Base-by-base conservation (phyloP, 139 green algal species). In the Pedinophyceae sp. region DNA sequence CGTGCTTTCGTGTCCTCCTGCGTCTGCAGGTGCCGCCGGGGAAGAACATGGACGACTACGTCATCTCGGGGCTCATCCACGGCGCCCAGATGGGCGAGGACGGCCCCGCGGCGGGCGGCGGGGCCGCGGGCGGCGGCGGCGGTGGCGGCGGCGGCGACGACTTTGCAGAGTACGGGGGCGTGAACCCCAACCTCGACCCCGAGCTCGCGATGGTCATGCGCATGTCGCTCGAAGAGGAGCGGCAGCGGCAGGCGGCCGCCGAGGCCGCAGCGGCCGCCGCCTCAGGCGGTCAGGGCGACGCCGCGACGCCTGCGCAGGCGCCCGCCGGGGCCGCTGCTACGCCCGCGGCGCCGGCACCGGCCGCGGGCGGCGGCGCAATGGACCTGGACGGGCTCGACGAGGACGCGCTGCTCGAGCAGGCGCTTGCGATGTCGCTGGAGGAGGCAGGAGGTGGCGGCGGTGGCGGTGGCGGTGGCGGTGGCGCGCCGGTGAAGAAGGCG, bases 161-260 rank as follows among this genome's bases (percentile, higher is more conserved):
- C 56, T 97, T 95, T 72, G 79, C n/a, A n/a, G n/a, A n/a, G n/a
- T n/a, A n/a, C n/a, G n/a, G n/a, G n/a, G 87, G 74, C 0, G 85
- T 97, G 24, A 89, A 99, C 72, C 86, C 89, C 22, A 96, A 83
- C 64, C 65, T 98, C 56, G 92, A 99, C 64, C 91, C 92, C 2
- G 92, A 98, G 66, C 84, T 99, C 40, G 84, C 84, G 27, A 58
- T 94, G 4, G 15, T 16, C 39, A 64, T 84, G 55, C 78, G 82
- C 2, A 87, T 98, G 26, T 97, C 89, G 1, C 74, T 97, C 58
- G 88, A 98, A 63, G 91, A 98, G 75, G 91, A 98, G 73, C 74
- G 81, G 1, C 86, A 87, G 1, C 64, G 91, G 3, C 87, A 96
- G 69, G 70, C 77, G 27, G 71, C 76, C 17, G 71, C 72, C 7